Evolutionary conservation across 495 filamentous ascomycete genomes (phyloP).

Genomic region (Lophiostoma macrostomum): DNA sequence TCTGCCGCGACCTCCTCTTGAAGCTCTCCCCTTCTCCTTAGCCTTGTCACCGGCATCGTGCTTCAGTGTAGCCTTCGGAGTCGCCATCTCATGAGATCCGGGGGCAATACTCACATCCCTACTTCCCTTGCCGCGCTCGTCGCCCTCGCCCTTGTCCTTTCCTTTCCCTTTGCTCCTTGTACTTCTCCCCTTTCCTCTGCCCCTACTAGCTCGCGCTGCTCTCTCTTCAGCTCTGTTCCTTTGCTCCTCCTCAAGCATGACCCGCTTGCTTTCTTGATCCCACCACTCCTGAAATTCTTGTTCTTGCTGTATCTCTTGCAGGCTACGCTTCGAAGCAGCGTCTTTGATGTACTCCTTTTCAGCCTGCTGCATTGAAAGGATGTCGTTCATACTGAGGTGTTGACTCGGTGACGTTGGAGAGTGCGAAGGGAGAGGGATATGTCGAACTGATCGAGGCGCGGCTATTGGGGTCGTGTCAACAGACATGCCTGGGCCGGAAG

Average conservation of each 20-base stretch:
- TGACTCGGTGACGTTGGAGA: slow-evolving; percentile 51
- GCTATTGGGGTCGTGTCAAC: slow-evolving; percentile 31
- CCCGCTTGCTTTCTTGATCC: slow-evolving; percentile 80
- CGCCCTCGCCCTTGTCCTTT: slow-evolving; percentile 20
- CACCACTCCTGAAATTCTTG: slow-evolving; percentile 98
- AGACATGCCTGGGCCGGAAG: slow-evolving; percentile 31
- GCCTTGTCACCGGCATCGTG: slow-evolving; percentile 1
- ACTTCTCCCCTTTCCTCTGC: slow-evolving; percentile 34
- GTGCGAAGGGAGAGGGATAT: slow-evolving; percentile 41
- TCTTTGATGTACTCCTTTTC: slow-evolving; percentile 81
- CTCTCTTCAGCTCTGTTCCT: slow-evolving; percentile 35
- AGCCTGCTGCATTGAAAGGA: slow-evolving; percentile 78
- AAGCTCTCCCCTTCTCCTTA: slow-evolving; percentile 5
- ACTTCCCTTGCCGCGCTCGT: slow-evolving; percentile 17
- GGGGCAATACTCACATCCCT: slow-evolving; percentile 4
- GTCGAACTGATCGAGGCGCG: slow-evolving; percentile 50
- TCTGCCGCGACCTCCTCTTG: slow-evolving; percentile 10
- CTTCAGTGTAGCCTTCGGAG: slow-evolving; percentile 2
- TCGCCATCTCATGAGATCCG: slow-evolving; percentile 2
- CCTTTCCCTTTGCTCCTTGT: slow-evolving; percentile 26
- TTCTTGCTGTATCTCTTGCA: slow-evolving; percentile 92
- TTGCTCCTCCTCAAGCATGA: slow-evolving; percentile 63
- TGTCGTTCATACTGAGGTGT: slow-evolving; percentile 77
- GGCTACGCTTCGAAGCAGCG: slow-evolving; percentile 76
- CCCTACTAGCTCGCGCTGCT: slow-evolving; percentile 18